These are phyloP conservation scores for Candida sphagnicola DNA, from an alignment of 805 yeast species.

Conservation along the genomic window DNA sequence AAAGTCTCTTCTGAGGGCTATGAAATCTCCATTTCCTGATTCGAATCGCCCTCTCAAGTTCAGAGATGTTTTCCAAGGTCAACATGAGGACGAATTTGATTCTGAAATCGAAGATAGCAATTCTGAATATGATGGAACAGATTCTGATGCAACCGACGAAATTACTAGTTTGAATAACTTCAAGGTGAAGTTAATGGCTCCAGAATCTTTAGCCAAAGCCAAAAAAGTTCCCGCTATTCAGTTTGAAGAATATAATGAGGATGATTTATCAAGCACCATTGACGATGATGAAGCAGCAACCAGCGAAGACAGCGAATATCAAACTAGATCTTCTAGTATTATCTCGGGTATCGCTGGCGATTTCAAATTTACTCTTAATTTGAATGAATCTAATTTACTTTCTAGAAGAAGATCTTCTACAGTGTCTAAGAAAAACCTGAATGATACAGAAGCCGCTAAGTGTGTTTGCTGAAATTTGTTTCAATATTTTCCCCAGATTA, in stretches of 20 bases:
- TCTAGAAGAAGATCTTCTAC: constrained; percentile 47
- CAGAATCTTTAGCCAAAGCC: background rate
- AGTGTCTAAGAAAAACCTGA: constrained; percentile 2
- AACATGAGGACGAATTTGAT: constrained; percentile 10
- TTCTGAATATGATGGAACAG: constrained; percentile 16
- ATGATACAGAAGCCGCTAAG: background rate
- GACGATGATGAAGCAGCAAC: constrained; percentile 13
- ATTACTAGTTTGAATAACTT: constrained; percentile 15
- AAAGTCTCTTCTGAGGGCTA: constrained; percentile 9
- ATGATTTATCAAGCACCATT: constrained; percentile 12
- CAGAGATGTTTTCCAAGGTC: constrained; percentile 1
- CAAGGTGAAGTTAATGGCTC: constrained; percentile 1
- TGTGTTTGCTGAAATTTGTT: background rate
- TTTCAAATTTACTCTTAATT: constrained; percentile 52
- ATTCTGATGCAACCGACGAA: constrained; percentile 20
- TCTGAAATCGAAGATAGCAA: constrained; percentile 14
- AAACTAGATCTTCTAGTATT: constrained; percentile 36
- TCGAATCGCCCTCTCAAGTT: background rate
- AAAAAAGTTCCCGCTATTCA: constrained; percentile 1
- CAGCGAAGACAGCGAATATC: constrained; percentile 18
- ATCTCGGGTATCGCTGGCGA: constrained; percentile 38
- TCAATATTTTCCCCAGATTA: constrained; percentile 1
- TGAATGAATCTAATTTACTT: constrained; percentile 62
- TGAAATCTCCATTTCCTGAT: constrained; percentile 6
- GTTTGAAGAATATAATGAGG: constrained; percentile 16